Percentiles rank a stretch among this genome's conserved stretches.
These are phyloP conservation scores for Acacia concinna DNA, from an alignment of 331 rosid genomes.

Conservation along the genomic window DNA sequence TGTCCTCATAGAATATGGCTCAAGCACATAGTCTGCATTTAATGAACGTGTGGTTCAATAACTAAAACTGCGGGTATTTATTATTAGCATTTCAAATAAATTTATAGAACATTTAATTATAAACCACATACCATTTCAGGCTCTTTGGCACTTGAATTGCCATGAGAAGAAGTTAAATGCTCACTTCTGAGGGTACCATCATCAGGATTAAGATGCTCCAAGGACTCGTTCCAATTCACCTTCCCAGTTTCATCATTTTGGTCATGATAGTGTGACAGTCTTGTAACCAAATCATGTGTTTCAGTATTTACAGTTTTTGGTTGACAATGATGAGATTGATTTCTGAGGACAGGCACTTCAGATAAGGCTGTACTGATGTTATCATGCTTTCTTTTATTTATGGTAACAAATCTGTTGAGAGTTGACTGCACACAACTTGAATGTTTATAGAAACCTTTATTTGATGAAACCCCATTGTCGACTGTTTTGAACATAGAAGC, in stretches of 20 bases:
- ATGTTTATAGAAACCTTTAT: conserved; percentile 38
- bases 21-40: background rate
- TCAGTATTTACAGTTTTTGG: conserved; percentile 45
- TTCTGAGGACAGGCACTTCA: conserved; percentile 88
- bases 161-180: conserved; percentile 42
- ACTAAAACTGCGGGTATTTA: conserved; percentile 3
- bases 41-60: background rate
- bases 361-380: conserved; percentile 55
- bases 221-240: conserved; percentile 41
- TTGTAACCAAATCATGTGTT: conserved; percentile 35
- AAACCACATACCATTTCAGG: conserved; percentile 53
- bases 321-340: conserved; percentile 47
- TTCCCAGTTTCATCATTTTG: conserved; percentile 41
- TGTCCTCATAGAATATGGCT: background rate
- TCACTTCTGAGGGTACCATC: conserved; percentile 33
- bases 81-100: conserved; percentile 27
- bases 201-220: conserved; percentile 50
- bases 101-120: conserved; percentile 9
- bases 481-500: conserved; percentile 24
- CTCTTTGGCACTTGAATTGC: conserved; percentile 36
- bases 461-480: conserved; percentile 38
- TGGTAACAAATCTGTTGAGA: conserved; percentile 65
- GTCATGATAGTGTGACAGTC: conserved; percentile 33
- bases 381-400: conserved; percentile 76
- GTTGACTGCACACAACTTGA: conserved; percentile 71